Percentiles rank a stretch among this genome's conserved stretches.
phyloP scores from a whole-genome alignment of 768 basidiomycete genomes.

The Hericium rajendrae region DNA sequence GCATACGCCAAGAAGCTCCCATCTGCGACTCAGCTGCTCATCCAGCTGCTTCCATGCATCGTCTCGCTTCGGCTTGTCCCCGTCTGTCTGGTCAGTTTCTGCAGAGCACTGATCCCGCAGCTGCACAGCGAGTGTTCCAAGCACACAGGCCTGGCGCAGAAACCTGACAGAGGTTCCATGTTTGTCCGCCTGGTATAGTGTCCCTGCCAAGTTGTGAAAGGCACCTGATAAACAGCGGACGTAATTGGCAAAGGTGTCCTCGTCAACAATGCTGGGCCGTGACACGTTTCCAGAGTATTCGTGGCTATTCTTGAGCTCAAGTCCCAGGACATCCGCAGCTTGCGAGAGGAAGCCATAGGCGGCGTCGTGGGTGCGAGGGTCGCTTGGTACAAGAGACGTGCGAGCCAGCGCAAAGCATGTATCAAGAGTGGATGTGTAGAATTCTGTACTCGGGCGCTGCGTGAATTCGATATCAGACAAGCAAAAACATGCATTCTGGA shows the following conservation, averaged over 20 bases:
- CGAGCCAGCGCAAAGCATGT: constrained; percentile 47
- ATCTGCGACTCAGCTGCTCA: constrained; percentile 60
- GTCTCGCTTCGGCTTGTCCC: constrained; percentile 13
- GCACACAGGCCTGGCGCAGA: constrained; percentile 45
- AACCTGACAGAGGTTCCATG: constrained; percentile 62
- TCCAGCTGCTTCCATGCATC: constrained; percentile 50
- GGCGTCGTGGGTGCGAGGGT: constrained; percentile 36
- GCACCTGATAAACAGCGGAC: constrained; percentile 63
- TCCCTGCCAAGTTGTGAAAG: constrained; percentile 58
- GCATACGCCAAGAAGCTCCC: constrained; percentile 76
- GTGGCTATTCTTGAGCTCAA: constrained; percentile 2
- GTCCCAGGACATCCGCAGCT: constrained; percentile 24
- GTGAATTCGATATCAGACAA: background rate
- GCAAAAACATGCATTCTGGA: background rate
- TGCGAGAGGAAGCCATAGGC: constrained; percentile 39
- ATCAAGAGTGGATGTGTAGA: constrained; percentile 42
- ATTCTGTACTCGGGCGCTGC: constrained; percentile 18
- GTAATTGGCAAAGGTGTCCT: constrained; percentile 34
- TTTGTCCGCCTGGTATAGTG: constrained; percentile 56
- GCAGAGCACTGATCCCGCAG: constrained; percentile 18
- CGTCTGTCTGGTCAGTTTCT: constrained; percentile 12
- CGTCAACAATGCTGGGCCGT: background rate
- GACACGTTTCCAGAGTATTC: background rate
- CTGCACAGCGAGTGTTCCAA: constrained; percentile 40
- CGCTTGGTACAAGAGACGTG: constrained; percentile 26